Evolutionary conservation across 1,139 yeast species (phyloP).

Genomic region (Diutina sp.): DNA sequence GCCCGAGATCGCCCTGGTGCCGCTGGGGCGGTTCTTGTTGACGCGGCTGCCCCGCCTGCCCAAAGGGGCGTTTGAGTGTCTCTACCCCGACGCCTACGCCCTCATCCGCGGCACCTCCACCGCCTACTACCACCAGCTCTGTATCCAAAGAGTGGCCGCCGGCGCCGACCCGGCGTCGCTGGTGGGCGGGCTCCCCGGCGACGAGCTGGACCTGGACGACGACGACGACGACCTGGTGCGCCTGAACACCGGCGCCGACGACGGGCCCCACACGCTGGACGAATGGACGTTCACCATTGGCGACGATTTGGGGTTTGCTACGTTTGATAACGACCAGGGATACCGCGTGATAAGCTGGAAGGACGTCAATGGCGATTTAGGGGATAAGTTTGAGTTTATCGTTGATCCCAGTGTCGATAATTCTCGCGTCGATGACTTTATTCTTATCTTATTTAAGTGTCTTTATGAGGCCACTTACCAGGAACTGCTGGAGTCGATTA

Average conservation of each 20-base stretch:
- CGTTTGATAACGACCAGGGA: slow-evolving; percentile 7
- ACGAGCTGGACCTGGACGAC: slow-evolving; percentile 38
- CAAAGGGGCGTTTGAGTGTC: slow-evolving; percentile 76
- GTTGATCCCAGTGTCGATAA: slow-evolving; percentile 50
- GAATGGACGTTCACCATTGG: slow-evolving; percentile 1
- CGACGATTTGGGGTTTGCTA: neutral
- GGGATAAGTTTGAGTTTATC: slow-evolving; percentile 74
- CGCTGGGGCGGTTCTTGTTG: slow-evolving; percentile 69
- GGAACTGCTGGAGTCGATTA: slow-evolving; percentile 34
- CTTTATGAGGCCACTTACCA: slow-evolving; percentile 68
- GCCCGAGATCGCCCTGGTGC: slow-evolving; percentile 60
- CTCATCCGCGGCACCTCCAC: slow-evolving; percentile 57
- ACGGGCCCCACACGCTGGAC: neutral
- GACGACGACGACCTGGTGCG: slow-evolving; percentile 16
- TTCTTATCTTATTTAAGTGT: slow-evolving; percentile 51
- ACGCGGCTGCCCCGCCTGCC: slow-evolving; percentile 71
- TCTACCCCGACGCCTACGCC: slow-evolving; percentile 65
- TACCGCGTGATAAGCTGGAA: slow-evolving; percentile 59
- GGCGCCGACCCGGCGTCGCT: slow-evolving; percentile 31
- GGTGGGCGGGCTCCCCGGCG: slow-evolving; percentile 38
- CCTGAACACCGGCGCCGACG: neutral
- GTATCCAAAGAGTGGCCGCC: slow-evolving; percentile 40
- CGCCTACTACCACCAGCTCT: slow-evolving; percentile 57
- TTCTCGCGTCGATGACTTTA: slow-evolving; percentile 51
- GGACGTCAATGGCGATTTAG: slow-evolving; percentile 77